These are phyloP conservation scores for Phoma herbarum DNA, from an alignment of 2,329 filamentous ascomycete genomes.

Conservation along the genomic window DNA sequence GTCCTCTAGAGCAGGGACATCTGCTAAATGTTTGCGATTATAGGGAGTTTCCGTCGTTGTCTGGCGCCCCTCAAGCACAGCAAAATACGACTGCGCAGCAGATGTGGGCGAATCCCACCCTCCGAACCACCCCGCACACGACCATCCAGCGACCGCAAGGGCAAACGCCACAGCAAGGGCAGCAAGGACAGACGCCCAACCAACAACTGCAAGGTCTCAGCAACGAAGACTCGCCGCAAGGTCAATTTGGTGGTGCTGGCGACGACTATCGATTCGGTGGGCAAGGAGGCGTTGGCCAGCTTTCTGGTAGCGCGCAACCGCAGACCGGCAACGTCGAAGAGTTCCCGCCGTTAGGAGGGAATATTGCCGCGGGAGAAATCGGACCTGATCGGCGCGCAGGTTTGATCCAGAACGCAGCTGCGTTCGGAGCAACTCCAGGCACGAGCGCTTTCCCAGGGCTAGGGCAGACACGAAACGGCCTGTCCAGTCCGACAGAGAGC, in stretches of 20 bases:
- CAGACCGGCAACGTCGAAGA: conserved; percentile 67
- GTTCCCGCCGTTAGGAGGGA: conserved; percentile 67
- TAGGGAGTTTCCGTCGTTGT: conserved; percentile 71
- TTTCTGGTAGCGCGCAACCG: conserved; percentile 60
- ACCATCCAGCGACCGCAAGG: conserved; percentile 63
- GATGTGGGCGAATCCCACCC: conserved; percentile 66
- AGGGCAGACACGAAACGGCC: conserved; percentile 56
- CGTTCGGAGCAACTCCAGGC: conserved; percentile 51
- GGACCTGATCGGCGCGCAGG: conserved; percentile 60
- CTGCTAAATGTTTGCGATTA: conserved; percentile 35
- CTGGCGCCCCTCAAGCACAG: conserved; percentile 64
- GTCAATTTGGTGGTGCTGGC: conserved; percentile 61
- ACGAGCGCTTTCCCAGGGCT: conserved; percentile 53
- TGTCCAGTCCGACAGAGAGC: conserved; percentile 51
- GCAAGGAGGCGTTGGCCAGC: conserved; percentile 62
- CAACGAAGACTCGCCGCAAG: conserved; percentile 55
- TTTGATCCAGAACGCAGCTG: conserved; percentile 60
- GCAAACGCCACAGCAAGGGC: conserved; percentile 45
- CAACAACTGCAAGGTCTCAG: conserved; percentile 54
- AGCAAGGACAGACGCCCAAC: conserved; percentile 49
- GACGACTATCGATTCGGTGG: conserved; percentile 67
- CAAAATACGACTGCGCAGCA: conserved; percentile 62
- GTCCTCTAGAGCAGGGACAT: conserved; percentile 8
- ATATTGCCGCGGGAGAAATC: conserved; percentile 61
- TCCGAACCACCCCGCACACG: conserved; percentile 62